phyloP scores from a whole-genome alignment of 495 filamentous ascomycete genomes.

The Xylaria acuta region DNA sequence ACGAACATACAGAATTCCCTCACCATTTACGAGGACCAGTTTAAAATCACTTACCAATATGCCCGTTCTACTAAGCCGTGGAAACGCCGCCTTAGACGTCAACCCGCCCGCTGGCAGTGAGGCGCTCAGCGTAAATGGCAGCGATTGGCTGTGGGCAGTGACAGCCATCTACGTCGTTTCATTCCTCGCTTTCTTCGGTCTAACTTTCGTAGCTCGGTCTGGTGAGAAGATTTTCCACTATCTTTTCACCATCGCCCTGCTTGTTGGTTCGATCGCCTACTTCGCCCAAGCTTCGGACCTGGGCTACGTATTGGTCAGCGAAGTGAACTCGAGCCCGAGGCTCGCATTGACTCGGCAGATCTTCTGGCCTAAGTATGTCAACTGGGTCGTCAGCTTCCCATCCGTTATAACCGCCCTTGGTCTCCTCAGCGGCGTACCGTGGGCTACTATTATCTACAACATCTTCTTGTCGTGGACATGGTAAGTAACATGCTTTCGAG shows the following conservation, averaged over 20 bases:
- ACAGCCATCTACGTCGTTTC: slow-evolving; percentile 51
- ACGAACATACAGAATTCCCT: not conserved
- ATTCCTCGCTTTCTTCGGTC: slow-evolving; percentile 45
- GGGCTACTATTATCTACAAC: slow-evolving; percentile 55
- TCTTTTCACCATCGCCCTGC: slow-evolving; percentile 55
- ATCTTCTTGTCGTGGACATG: slow-evolving; percentile 53
- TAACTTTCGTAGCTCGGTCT: slow-evolving; percentile 46
- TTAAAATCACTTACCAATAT: slow-evolving; percentile 25
- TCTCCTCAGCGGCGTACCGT: slow-evolving; percentile 51
- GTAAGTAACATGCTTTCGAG: slow-evolving; percentile 30
- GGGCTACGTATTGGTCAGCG: slow-evolving; percentile 41
- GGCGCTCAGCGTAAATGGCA: slow-evolving; percentile 49
- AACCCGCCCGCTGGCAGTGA: slow-evolving; percentile 51
- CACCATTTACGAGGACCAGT: not conserved
- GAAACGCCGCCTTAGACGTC: slow-evolving; percentile 51
- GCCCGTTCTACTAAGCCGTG: slow-evolving; percentile 40
- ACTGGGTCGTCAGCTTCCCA: slow-evolving; percentile 57
- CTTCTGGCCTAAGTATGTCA: slow-evolving; percentile 59
- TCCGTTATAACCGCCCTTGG: slow-evolving; percentile 49
- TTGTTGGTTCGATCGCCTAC: slow-evolving; percentile 55
- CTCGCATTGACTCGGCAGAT: slow-evolving; percentile 48
- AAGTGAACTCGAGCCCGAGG: slow-evolving; percentile 41
- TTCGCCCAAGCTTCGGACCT: slow-evolving; percentile 54
- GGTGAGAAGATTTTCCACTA: slow-evolving; percentile 63
- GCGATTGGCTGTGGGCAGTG: slow-evolving; percentile 56